Conservation (phyloP, 768 basidiomycete genomes). For the Serendipita indica region DNA sequence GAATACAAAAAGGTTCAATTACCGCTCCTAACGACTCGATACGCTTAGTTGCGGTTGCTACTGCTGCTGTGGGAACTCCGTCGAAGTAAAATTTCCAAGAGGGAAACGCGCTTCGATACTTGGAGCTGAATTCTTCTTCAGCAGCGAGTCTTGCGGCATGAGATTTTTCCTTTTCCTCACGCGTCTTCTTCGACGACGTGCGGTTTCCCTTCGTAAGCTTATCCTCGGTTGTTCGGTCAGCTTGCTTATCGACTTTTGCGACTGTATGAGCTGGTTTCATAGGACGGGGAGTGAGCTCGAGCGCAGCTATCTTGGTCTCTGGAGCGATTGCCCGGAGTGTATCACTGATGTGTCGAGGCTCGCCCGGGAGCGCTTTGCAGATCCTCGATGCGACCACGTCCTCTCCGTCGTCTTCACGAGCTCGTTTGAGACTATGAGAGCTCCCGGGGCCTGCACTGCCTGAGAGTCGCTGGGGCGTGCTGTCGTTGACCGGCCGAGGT, state of each 20-base stretch:
- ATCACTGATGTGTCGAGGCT: too few relatives aligned
- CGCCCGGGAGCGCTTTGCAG: constrained; percentile 13
- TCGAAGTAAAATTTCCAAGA: constrained; percentile 79
- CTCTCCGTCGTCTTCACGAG: constrained; percentile 11
- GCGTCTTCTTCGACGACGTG: constrained; percentile 13
- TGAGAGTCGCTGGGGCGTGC: neutral
- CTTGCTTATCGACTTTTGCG: neutral
- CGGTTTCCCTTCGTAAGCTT: constrained; percentile 12
- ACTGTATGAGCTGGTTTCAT: neutral
- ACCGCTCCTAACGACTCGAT: constrained; percentile 27
- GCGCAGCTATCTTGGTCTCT: constrained; percentile 1
- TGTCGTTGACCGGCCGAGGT: neutral
- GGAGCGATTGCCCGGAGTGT: neutral
- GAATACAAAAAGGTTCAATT: constrained; percentile 6
- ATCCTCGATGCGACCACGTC: constrained; percentile 7
- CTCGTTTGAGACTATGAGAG: constrained; percentile 10
- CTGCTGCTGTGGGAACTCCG: constrained; percentile 32
- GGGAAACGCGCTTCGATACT: constrained; percentile 78
- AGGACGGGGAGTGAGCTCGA: neutral
- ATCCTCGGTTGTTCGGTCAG: neutral
- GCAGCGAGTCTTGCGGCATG: constrained; percentile 11
- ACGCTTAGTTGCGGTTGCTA: constrained; percentile 24
- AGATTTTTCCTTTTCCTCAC: constrained; percentile 16
- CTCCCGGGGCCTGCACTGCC: neutral
- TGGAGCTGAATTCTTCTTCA: constrained; percentile 57